Evolutionary conservation across 768 basidiomycete species (phyloP), one percentile per base, ranked within the genome.

Genomic region (Boletus bicolor): DNA sequence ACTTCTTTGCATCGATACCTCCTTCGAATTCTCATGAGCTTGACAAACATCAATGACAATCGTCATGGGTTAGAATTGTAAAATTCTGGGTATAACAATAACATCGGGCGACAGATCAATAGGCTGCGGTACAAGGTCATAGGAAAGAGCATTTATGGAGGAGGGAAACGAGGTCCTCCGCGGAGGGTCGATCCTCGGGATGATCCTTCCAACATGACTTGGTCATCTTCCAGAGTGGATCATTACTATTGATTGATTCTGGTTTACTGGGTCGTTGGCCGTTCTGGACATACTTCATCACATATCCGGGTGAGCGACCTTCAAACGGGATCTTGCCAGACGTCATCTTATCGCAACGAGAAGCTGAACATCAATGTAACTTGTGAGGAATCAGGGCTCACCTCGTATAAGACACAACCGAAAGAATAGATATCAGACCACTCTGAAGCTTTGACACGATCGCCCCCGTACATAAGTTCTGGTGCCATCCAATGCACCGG

Each of bases 381-480:
- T 10, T 15, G 3, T 7, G 39, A 43, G 9, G 2, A 44, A 36
- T 28, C 7, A 19, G 9, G 45, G 17, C 56, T 50, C 44, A 70
- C 70, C 66, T 72, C 66, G 37, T 72, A 70, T n/a, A 70, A 41
- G 35, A 68, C 62, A 44, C 64, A 66, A 9, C 69, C 71, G 26
- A 72, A 63, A 21, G 69, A 56, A 43, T 63, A 69, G 43, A 71
- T 54, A 36, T 69, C 69, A 1, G 60, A 59, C 52, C 55, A 56
- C 39, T 49, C 57, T 0, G 61, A 43, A 43, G 48, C 38, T 43
- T 56, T 64, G 49, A 7, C 34, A 15, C 7, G 5, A 1, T 62
- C 62, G 2, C 38, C 61, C 2, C 6, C 38, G 5, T 6, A 0
- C 7, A 67, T 47, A 15, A 71, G 21, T 37, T 71, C 69, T 15